Evolutionary conservation across 148 eudicot genomes (phyloP).

Genomic region (Pharnaceum exiguum): DNA sequence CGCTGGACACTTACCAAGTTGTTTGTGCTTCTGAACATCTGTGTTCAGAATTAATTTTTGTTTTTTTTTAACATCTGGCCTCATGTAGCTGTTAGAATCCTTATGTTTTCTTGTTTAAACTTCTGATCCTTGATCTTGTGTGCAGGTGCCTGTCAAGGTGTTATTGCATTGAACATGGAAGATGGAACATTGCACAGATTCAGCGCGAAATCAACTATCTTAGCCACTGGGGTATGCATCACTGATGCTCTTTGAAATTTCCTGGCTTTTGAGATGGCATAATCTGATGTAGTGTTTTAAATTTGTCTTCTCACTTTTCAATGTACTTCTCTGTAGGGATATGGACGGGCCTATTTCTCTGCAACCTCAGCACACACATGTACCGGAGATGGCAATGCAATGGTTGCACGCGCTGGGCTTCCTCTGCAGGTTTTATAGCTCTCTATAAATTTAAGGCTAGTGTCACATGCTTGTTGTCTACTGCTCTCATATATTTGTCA

Average conservation of each 20-base stretch:
- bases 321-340: constrained; percentile 47
- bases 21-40: too few relatives aligned
- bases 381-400: constrained; percentile 99
- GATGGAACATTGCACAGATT: constrained; percentile 93
- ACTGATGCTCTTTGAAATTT: background rate
- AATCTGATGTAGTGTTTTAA: too few relatives aligned
- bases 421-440: constrained; percentile 61
- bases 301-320: background rate
- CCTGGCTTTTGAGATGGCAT: background rate
- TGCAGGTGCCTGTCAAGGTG: constrained; percentile 91
- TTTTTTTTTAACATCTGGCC: too few relatives aligned
- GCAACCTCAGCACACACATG: constrained; percentile 98
- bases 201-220: constrained; percentile 77
- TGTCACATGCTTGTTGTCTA: constrained; percentile 1
- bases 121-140: constrained; percentile 7
- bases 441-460: constrained; percentile 2
- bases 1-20: too few relatives aligned
- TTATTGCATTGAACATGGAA: constrained; percentile 93
- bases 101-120: constrained; percentile 1
- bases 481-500: background rate
- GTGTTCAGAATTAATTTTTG: too few relatives aligned
- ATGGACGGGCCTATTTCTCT: constrained; percentile 94
- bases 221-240: constrained; percentile 88
- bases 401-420: constrained; percentile 98
- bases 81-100: too few relatives aligned